Evolutionary conservation across 1,284 basidiomycete species (phyloP), one percentile per base, ranked within the genome.

Genomic region (Cutaneotrichosporon arboriforme): DNA sequence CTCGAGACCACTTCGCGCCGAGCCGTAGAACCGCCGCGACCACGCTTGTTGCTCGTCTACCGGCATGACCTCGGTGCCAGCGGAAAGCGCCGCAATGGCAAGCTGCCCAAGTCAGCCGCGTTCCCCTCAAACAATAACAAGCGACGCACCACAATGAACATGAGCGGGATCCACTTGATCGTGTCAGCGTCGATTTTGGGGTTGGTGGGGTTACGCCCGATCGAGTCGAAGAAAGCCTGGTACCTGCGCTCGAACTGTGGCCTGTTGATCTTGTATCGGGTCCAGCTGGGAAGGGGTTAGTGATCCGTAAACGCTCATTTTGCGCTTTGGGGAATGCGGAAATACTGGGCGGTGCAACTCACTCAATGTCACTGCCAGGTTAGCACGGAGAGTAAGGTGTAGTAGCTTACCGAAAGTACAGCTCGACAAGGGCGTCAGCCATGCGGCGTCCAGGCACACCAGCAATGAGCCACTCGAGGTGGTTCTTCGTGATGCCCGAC

Each of bases 251-350:
- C 70, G 56, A 77, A 77, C 18, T 67, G 64, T 12, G 70, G 66
- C 34, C 69, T 65, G 58, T 76, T 75, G 61, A 76, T 73, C 52
- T 77, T 75, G 54, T 76, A 77, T n/a, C 75, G 59, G 4, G 75
- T 77, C 75, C 75, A 77, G 65, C 74, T 75, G 39, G 18, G 26
- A 31, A 10, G 5, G 26, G 7, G 26, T 31, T 31, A 31, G 26
- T 31, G 26, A 31, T 31, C 26, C 10, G 26, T 31, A 10, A 10
- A 10, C 26, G 26, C 5, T 31, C 26, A 10, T 31, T 10, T 13
- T 5, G 22, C 17, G n/a, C 22, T n/a, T 23, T 38, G n/a, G 26
- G 7, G 26, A 10, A 31, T 31, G 26, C 26, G 26, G 26, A 31
- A 10, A 10, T 10, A 7, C 26, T 31, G 5, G 26, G 26, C 26